Conservation (phyloP, 108 stramenopile species). For the Thalassiosira profunda region DNA sequence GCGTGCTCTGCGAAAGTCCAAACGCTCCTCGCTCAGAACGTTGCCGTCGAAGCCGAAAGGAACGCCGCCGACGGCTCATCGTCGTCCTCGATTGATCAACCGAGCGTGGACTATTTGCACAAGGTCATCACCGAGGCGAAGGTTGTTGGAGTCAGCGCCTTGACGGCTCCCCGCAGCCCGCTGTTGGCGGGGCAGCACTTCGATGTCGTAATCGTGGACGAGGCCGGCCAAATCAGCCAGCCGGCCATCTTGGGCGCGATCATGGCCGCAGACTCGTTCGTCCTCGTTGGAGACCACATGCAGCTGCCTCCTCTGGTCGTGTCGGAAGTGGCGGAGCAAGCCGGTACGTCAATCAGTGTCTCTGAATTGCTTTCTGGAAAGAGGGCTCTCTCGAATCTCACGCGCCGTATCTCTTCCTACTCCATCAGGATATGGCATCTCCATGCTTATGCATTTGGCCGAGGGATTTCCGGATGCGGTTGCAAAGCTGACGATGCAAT, state of each 20-base stretch:
- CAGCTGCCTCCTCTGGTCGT: slow-evolving; percentile 96
- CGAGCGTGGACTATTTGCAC: slow-evolving; percentile 46
- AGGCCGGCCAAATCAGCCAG: slow-evolving; percentile 97
- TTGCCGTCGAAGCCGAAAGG: slow-evolving; percentile 50
- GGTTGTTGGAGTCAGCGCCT: slow-evolving; percentile 87
- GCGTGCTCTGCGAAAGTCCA: slow-evolving; percentile 66
- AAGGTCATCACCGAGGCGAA: slow-evolving; percentile 62
- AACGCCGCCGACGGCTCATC: slow-evolving; percentile 1
- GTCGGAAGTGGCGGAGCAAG: slow-evolving; percentile 83
- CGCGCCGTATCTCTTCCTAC: slow-evolving; percentile 1
- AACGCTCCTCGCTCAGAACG: slow-evolving; percentile 50
- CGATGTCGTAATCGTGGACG: slow-evolving; percentile 98
- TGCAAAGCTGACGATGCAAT: slow-evolving; percentile 91
- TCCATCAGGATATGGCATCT: slow-evolving; percentile 94
- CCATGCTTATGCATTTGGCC: slow-evolving; percentile 88
- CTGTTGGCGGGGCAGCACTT: slow-evolving; percentile 83
- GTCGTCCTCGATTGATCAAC: slow-evolving; percentile 43
- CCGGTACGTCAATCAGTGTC: slow-evolving; percentile 53
- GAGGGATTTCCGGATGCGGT: slow-evolving; percentile 86
- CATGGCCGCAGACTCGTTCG: slow-evolving; percentile 84
- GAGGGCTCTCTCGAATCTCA: background rate
- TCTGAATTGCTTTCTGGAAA: background rate
- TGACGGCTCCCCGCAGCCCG: slow-evolving; percentile 80
- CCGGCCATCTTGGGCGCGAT: slow-evolving; percentile 93
- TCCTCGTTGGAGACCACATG: slow-evolving; percentile 98